Base-by-base conservation (phyloP, 192 early-diverging fungal genomes). In the Dispira parvispora region DNA sequence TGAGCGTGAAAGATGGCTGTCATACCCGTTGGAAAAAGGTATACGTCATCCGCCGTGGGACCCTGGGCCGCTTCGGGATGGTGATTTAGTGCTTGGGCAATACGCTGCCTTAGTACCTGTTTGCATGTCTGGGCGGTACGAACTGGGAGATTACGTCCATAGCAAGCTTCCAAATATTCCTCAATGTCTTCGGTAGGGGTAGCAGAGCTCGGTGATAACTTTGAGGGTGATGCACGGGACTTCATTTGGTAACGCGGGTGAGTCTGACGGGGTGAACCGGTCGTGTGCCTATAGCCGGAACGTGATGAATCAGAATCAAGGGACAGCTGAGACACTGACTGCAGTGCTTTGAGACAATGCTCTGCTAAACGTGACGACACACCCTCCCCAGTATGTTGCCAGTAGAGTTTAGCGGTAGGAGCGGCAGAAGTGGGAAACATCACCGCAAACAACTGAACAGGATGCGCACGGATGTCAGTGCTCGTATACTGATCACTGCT, bases 351-450 rank as follows among this genome's bases (percentile, higher is more conserved):
- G 57, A 98, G 67, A 67, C 86, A 88, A 61, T 87, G 84, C 44
- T 88, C 81, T 0, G 95, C 95, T 71, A 88, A 78, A 44, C 95
- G 82, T 3, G 89, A 89, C 0, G 88, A 84, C 28, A 98, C 80
- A 49, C 84, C 88, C 47, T 90, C 88, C 27, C 95, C 95, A 8
- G 89, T 70, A 70, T 98, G 95, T 74, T 96, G 93, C 95, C 95
- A 98, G 67, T 85, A 95, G 75, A 82, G 83, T 69, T 98, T 96
- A n/a, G 87, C 95, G 45, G 90, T 65, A 13, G 74, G 56, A 49
- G 80, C 81, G 43, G 79, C 75, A 8, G 80, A 77, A 44, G 71
- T 71, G 1, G 88, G 88, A 68, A 96, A 91, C 47, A 95, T 64
- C 12, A 92, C 81, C 52, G 73, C 71, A 69, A 80, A 79, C 4